Evolutionary conservation across 352 stramenopile species (phyloP), one percentile per base, ranked within the genome.

Genomic region (Phytophthora ramorum): DNA sequence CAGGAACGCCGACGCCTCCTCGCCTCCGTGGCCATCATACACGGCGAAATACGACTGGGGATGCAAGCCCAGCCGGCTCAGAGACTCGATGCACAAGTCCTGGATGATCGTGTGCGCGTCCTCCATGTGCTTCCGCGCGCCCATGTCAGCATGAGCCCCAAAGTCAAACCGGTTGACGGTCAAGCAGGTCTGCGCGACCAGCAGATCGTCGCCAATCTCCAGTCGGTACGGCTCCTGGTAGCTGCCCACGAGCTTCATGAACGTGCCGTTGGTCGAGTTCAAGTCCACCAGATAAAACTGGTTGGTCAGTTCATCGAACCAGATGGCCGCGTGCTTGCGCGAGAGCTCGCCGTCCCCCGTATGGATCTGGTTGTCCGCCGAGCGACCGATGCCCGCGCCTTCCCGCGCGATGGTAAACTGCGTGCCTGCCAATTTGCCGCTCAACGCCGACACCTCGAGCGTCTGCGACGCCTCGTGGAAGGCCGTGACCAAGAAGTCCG

Each of bases 141-240:
- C 96, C 77, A 98, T 98, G 44, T 95, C 91, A 47, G 98, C 95
- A 59, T 95, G 96, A 12, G 97, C 92, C 28, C 96, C 97, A 69
- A 97, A 98, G 67, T 99, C 97, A 63, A 98, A 99, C 2, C 96
- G 90, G 75, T 98, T 98, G 6, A 99, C 91, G 1, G 89, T 98
- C 64, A 99, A 95, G 50, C 97, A 97, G 28, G 97, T 99, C 81
- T 98, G 90, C 35, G 94, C 95, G 28, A 99, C 87, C 20, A 99
- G 87, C 54, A 99, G 85, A 73, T 99, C 92, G 61, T 99, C 96
- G n/a, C 93, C 91, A 45, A 98, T 92, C 51, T 91, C 85, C 0
- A 99, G 82, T 32, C 93, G 85, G 35, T 96, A 98, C n/a, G 96
- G 91, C 28, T 96, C 93, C 30, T 85, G 77, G 72, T 98, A 98